Percentiles rank a stretch among this genome's conserved stretches.
phyloP scores from a whole-genome alignment of 805 yeast species.

The Candida saitoana region DNA sequence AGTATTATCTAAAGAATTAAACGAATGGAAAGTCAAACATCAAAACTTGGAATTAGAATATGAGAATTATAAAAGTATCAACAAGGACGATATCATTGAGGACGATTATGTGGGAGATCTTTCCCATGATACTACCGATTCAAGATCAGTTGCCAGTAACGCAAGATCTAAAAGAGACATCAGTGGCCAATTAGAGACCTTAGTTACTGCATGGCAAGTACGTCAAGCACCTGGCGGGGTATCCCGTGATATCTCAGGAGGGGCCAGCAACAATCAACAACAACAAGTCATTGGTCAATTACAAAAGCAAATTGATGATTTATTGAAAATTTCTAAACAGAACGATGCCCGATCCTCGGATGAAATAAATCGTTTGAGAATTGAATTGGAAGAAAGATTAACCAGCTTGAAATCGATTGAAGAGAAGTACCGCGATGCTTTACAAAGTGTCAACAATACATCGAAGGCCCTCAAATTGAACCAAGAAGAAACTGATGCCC shows the following conservation, averaged over 20 bases:
- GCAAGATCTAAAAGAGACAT: constrained; percentile 25
- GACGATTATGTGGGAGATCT: constrained; percentile 22
- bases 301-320: constrained; percentile 55
- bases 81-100: constrained; percentile 28
- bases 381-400: constrained; percentile 28
- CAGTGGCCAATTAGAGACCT: constrained; percentile 31
- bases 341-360: constrained; percentile 33
- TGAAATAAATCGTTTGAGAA: constrained; percentile 29
- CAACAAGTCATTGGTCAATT: constrained; percentile 34
- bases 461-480: constrained; percentile 70
- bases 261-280: constrained; percentile 10
- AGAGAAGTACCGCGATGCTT: constrained; percentile 64
- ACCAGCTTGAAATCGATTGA: constrained; percentile 42
- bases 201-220: constrained; percentile 31
- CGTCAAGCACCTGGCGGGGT: constrained; percentile 10
- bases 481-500: constrained; percentile 64
- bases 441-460: constrained; percentile 68
- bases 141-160: constrained; percentile 20
- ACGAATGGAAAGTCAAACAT: constrained; percentile 45
- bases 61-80: constrained; percentile 34
- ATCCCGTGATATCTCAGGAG: not conserved
- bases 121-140: constrained; percentile 10
- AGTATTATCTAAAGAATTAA: constrained; percentile 41
- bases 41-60: constrained; percentile 43
- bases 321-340: constrained; percentile 45